Evolutionary conservation across 78 protist species (phyloP).

Genomic region (Dictyostelium purpureum): DNA sequence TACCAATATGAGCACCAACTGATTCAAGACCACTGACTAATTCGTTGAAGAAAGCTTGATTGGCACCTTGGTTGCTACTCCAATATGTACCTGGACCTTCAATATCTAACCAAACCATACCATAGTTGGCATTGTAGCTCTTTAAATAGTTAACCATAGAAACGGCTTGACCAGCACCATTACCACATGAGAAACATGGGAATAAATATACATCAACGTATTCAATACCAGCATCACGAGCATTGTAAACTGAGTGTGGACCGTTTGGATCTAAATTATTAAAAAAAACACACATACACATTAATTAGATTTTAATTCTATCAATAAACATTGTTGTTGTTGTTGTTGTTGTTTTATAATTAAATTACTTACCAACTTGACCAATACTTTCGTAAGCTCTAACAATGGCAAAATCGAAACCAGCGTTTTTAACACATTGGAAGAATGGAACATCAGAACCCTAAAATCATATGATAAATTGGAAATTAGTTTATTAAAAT

Average conservation of each 20-base stretch:
- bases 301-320: too few relatives aligned
- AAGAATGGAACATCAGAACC: background rate
- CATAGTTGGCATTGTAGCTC: background rate
- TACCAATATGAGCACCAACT: conserved; percentile 10
- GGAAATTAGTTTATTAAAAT: too few relatives aligned
- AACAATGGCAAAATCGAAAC: conserved; percentile 35
- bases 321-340: background rate
- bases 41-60: conserved; percentile 24
- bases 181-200: conserved; percentile 70
- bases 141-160: background rate
- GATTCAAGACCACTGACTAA: background rate
- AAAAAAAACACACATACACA: background rate
- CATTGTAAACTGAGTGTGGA: conserved; percentile 12
- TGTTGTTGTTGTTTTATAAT: too few relatives aligned
- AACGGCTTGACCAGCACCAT: conserved; percentile 15
- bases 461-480: too few relatives aligned
- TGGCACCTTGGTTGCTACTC: background rate
- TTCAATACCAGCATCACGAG: conserved; percentile 30
- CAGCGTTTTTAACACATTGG: background rate
- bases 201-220: conserved; percentile 45
- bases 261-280: conserved; percentile 51
- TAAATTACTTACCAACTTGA: background rate
- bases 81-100: conserved; percentile 67
- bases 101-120: conserved; percentile 76
- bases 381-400: conserved; percentile 13